Base-by-base conservation (phyloP, 208 protist genomes). In the Baffinella frigidus region DNA sequence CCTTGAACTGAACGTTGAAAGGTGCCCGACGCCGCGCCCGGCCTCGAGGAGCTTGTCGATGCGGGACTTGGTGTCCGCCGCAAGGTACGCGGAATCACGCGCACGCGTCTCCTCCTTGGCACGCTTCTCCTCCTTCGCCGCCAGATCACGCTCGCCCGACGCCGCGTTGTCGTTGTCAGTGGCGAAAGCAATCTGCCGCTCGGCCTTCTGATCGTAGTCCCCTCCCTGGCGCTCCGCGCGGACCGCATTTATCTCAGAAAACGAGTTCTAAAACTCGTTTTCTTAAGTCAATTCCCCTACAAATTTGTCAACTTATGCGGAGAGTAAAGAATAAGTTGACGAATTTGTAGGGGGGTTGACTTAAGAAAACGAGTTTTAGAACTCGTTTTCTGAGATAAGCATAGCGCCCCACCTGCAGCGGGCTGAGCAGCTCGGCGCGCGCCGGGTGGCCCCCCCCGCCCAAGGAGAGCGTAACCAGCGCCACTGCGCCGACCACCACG, bases 81-180 rank as follows among this genome's bases (percentile, higher is more conserved):
- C 89, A 92, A 92, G 89, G 68, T 92, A 92, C 44, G 89, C 89
- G 43, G 89, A 92, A 14, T 74, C 33, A 68, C 89, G 64, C 1
- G 89, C 89, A 35, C 89, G 89, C 41, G 35, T 62, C 68, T 92
- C 89, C 48, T 92, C 89, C 67, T 92, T 81, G 27, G 43, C 68
- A 11, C 89, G 89, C 68, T 92, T 81, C 68, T 92, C 89, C 48
- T 92, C 89, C 89, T 92, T 81, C 27, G 43, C 68, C 30, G 89
- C 89, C 11, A 92, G 35, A 24, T 56, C 68, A 30, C 68, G 27
- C 43, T 92, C 89, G 5, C 43, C 61, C 3, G 89, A 45, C 0
- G 89, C 89, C 27, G 61, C 89, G 81, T 92, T 81, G 48, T 92
- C 89, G 89, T 92, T 92, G 89, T 92, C 68, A 64, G 71, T 92